These are phyloP conservation scores for Rosa lucieae DNA, from an alignment of 306 rosid species.

Conservation along the genomic window DNA sequence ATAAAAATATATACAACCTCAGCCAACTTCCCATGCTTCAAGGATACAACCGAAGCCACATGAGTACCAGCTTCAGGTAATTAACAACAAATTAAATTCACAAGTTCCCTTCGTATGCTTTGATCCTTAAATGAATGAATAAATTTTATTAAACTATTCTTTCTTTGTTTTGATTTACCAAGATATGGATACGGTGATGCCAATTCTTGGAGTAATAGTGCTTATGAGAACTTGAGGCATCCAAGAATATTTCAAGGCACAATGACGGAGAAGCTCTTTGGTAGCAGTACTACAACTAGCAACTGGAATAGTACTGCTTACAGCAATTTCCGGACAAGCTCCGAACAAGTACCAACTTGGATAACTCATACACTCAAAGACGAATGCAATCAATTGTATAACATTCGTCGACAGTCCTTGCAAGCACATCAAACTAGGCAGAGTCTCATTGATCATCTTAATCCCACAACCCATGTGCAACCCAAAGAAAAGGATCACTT, in stretches of 20 bases:
- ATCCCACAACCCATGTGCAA: constrained; percentile 15
- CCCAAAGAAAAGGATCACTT: constrained; percentile 27
- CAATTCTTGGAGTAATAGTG: constrained; percentile 38
- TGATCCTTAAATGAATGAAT: too few species aligned
- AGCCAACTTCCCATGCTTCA: constrained; percentile 92
- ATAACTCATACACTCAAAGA: constrained; percentile 39
- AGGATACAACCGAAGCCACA: constrained; percentile 55
- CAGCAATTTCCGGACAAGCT: constrained; percentile 26
- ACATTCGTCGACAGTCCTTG: constrained; percentile 29
- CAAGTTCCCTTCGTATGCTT: neutral
- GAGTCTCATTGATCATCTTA: constrained; percentile 24
- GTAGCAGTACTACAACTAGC: constrained; percentile 6
- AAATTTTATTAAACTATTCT: neutral
- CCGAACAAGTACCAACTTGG: constrained; percentile 39
- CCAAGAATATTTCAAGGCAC: constrained; percentile 37
- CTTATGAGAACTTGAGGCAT: constrained; percentile 42
- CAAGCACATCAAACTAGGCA: constrained; percentile 23
- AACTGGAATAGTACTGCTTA: constrained; percentile 2
- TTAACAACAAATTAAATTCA: neutral
- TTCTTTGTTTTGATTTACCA: constrained; percentile 5
- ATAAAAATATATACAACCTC: constrained; percentile 69
- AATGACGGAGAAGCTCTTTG: constrained; percentile 32
- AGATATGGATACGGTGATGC: constrained; percentile 45
- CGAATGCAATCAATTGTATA: constrained; percentile 33
- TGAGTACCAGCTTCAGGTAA: constrained; percentile 47